Base-by-base conservation (phyloP, 768 basidiomycete genomes). In the Sistotremastrum suecicum region DNA sequence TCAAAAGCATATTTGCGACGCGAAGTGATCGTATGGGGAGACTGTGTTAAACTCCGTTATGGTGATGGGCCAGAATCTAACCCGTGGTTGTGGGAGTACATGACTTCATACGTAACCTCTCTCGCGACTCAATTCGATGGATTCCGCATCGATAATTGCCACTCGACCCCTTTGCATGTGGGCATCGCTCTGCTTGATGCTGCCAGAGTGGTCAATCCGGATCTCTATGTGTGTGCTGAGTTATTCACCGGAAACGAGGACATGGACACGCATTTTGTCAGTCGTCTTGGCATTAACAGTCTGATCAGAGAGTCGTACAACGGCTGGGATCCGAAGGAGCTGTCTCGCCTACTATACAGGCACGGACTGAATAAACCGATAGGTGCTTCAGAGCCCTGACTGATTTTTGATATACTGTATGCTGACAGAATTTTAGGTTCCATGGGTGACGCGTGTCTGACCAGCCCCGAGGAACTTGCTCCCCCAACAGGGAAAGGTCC, bases 21-120 rank as follows among this genome's bases (percentile, higher is more conserved):
- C 42, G 88, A 97, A 61, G 90, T 99, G 45, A 97, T 98, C 54
- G 89, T 81, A 29, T 99, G 95, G 95, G 80, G 81, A 39, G 95
- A 99, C 62, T 98, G 95, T 58, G 95, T 99, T 58, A 99, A 99
- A 59, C 74, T 98, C 39, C 88, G 95, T 34, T 99, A 95, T 56
- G 95, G 95, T 2, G 68, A 74, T 10, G 72, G 71, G 5, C 83
- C 83, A 2, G 66, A 72, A 1, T 80, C 81, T 51, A 95, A 92
- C 60, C 90, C 90, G 0, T 97, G 87, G 87, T 67, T 98, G 38
- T 99, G 95, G 95, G 59, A 74, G 34, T 81, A 90, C 63, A 97
- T 98, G 78, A 80, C 72, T 7, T 65, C 69, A 44, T 98, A 99
- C 54, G 86, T 91, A 47, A 72, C 70, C 42, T 70, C 71, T 6